Evolutionary conservation across 2,329 filamentous ascomycete species (phyloP).

Genomic region (Hymenoscyphus scutula): DNA sequence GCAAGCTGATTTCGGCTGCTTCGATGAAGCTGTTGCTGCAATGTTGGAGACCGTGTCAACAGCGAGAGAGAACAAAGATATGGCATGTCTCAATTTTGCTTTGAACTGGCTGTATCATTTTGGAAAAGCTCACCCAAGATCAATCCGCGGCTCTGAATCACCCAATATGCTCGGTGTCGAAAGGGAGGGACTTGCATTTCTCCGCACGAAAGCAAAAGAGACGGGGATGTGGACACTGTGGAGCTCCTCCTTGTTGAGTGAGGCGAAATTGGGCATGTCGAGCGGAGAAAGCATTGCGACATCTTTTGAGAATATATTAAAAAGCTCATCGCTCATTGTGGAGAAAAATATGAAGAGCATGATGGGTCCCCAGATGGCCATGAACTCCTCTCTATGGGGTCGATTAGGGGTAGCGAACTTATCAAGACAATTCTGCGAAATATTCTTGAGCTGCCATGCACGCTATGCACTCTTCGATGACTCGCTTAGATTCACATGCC

Average conservation of each 20-base stretch:
- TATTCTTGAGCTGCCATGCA: constrained; percentile 72
- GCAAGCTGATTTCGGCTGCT: constrained; percentile 92
- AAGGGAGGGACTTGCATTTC: constrained; percentile 76
- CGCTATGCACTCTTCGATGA: constrained; percentile 70
- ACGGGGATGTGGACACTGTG: constrained; percentile 81
- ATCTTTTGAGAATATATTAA: constrained; percentile 75
- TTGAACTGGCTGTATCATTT: constrained; percentile 97
- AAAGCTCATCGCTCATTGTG: constrained; percentile 79
- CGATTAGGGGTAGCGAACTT: constrained; percentile 63
- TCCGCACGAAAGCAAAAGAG: constrained; percentile 84
- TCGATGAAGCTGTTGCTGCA: constrained; percentile 83
- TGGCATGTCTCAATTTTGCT: constrained; percentile 89
- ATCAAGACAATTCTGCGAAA: constrained; percentile 62
- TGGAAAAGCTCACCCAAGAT: constrained; percentile 75
- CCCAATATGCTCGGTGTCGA: constrained; percentile 74
- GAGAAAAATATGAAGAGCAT: constrained; percentile 70
- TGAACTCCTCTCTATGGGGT: constrained; percentile 72
- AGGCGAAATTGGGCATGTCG: constrained; percentile 75
- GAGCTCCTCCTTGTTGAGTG: constrained; percentile 78
- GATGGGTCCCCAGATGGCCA: constrained; percentile 70
- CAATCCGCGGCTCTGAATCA: constrained; percentile 68
- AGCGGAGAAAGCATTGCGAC: constrained; percentile 63
- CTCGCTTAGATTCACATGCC: constrained; percentile 69
- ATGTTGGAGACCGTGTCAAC: constrained; percentile 95
- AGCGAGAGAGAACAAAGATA: constrained; percentile 90